Percentiles rank a stretch among this genome's conserved stretches.
phyloP scores from a whole-genome alignment of 2,329 filamentous ascomycete genomes.

The Nemania diffusa region DNA sequence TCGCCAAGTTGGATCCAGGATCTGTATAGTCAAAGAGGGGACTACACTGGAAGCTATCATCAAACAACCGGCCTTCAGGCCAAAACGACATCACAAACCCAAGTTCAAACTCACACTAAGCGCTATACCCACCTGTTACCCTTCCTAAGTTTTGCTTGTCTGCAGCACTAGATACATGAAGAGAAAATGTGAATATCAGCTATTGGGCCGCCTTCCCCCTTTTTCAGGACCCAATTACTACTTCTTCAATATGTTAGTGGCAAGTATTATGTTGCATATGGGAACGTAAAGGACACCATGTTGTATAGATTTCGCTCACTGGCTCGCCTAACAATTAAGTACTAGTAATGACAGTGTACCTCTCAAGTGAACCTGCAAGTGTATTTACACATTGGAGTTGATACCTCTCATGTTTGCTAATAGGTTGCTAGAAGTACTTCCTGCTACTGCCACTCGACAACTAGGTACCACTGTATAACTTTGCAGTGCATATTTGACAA shows the following conservation, averaged over 20 bases:
- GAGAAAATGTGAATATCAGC: neutral
- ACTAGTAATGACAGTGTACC: neutral
- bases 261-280: neutral
- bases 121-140: neutral
- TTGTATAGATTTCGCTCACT: neutral
- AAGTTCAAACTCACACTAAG: conserved; percentile 1
- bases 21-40: conserved; percentile 2
- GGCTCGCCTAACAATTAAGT: neutral
- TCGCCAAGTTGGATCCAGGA: conserved; percentile 10
- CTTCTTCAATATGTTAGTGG: neutral
- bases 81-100: conserved; percentile 1
- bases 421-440: too few relatives aligned
- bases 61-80: conserved; percentile 4
- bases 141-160: neutral
- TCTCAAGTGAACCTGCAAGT: too few relatives aligned
- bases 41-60: neutral
- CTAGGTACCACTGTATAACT: too few relatives aligned
- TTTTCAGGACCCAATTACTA: neutral
- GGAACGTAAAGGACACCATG: neutral
- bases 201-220: neutral
- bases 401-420: too few relatives aligned
- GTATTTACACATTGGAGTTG: too few relatives aligned
- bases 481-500: too few relatives aligned
- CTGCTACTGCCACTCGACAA: too few relatives aligned
- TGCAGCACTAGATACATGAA: neutral